These are phyloP conservation scores for Daldinia bambusicola DNA, from an alignment of 495 filamentous ascomycete genomes.

Conservation along the genomic window DNA sequence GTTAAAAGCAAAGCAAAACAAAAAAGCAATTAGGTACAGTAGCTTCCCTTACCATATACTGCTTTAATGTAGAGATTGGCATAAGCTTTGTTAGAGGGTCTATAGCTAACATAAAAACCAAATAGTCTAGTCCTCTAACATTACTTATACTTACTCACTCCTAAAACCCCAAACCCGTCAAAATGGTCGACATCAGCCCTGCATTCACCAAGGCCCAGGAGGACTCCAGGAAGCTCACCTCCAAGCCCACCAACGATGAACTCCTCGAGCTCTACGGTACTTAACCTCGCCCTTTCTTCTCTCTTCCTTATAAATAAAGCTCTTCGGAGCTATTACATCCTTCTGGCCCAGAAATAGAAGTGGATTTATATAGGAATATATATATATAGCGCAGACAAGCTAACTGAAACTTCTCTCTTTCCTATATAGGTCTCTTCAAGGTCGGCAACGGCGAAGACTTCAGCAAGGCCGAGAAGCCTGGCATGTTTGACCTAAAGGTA, in stretches of 20 bases:
- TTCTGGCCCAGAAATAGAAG: neutral
- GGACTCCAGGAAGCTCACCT: constrained; percentile 71
- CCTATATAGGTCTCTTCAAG: constrained; percentile 61
- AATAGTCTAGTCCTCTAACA: constrained; percentile 4
- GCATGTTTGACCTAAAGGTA: constrained; percentile 69
- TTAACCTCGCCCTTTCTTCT: constrained; percentile 7
- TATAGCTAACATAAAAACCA: constrained; percentile 20
- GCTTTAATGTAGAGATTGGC: too few species aligned
- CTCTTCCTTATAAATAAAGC: neutral
- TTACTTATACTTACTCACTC: neutral
- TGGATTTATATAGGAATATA: neutral
- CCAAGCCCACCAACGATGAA: constrained; percentile 67
- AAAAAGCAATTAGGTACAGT: neutral
- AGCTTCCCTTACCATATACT: neutral
- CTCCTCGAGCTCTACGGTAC: constrained; percentile 64
- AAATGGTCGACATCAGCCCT: constrained; percentile 55
- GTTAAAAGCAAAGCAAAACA: neutral
- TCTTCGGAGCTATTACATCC: neutral
- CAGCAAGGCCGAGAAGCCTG: constrained; percentile 54
- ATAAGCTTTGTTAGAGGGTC: too few species aligned
- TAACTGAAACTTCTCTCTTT: constrained; percentile 12
- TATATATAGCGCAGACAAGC: neutral
- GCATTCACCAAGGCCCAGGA: constrained; percentile 70
- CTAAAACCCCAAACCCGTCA: constrained; percentile 29
- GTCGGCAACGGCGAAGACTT: constrained; percentile 62